Base-by-base conservation (phyloP, 2,329 filamentous ascomycete genomes). In the Penicillium sp. region DNA sequence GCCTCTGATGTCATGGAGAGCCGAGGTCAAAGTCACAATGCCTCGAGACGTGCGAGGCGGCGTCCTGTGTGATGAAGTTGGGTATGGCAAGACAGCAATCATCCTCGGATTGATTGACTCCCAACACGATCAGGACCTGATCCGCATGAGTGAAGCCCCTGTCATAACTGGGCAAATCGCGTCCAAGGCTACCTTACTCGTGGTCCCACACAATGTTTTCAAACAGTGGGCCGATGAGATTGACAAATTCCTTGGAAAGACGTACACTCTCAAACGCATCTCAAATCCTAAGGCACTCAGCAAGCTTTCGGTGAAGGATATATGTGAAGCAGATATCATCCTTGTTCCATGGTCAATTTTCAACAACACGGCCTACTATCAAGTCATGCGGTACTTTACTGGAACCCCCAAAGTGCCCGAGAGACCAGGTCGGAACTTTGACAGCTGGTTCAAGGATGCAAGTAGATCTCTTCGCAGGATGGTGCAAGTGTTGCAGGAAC, bases 71-170 rank as follows among this genome's bases (percentile, higher is more conserved):
- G 86, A 89, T 66, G 79, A 85, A 47, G 86, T 88, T 37, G 87
- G 85, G 0, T 90, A 87, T 67, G 88, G 88, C 0, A 90, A 90
- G 67, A 90, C 88, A 0, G 82, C 86, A 1, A 82, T 84, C 0
- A 82, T 81, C 2, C 76, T 90, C 12, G 86, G 80, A 0, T 71
- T 89, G 8, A 81, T 88, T 34, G 77, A 84, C 38, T 71, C 75
- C 34, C 60, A 63, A 34, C 39, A 55, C 20, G 60, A 73, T 10
- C 60, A 59, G 11, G 67, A 73, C 47, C 42, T 55, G 39, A 11
- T 59, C 49, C 50, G 43, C 60, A 12, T 45, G 14, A 39, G 20
- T 6, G 20, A 48, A 37, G 11, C 38, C 31, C 20, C 11, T 20
- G 61, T 8, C 43, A 50, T 20, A 50, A 5, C 51, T 37, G 69